Base-by-base conservation (phyloP, 2,329 filamentous ascomycete species). In the Fusarium albidum region DNA sequence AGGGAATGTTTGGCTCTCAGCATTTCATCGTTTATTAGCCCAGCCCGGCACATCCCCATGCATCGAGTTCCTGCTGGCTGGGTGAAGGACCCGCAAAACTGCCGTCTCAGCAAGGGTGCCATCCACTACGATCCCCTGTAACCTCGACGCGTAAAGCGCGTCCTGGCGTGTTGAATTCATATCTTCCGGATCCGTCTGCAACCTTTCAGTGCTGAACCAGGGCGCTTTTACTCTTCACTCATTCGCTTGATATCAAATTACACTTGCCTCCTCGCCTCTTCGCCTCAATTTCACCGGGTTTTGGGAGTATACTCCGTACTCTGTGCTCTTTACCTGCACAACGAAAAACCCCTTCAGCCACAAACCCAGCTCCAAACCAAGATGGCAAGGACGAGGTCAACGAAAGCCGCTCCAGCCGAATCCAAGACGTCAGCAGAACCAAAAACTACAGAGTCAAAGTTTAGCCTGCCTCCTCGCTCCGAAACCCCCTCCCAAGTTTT, bases 401-500 rank as follows among this genome's bases (percentile, higher is more conserved):
- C 70, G 38, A 79, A 76, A 63, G 47, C 70, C 31, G 60, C 65
- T n/a, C 49, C 69, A 10, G 60, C 52, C 28, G 57, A 61, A 33
- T 44, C 67, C 4, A 54, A 56, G 52, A 64, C 71, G 10, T 55
- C 71, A 14, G 61, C 70, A 41, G 61, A 68, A 17, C 49, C 69
- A 15, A 64, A 70, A 35, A 58, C 41, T 12, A 63, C 70, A 3
- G 66, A 69, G 4, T 75, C 78, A 9, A 75, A 72, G 62, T 77
- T 81, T 63, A 65, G 65, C 3, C 69, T 85, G 14, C 59, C 77
- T 5, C 44, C 75, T 12, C 71, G 73, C 39, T 68, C 70, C 10
- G 61, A 71, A 18, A 81, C 76, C 33, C 75, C 82, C 9, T 79
- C 81, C 4, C 81, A 79, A 47, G 69, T 89, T 40, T 86, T 89